Conservation (phyloP, 2,329 filamentous ascomycete species). For the Sporothrix brunneoviolacea region DNA sequence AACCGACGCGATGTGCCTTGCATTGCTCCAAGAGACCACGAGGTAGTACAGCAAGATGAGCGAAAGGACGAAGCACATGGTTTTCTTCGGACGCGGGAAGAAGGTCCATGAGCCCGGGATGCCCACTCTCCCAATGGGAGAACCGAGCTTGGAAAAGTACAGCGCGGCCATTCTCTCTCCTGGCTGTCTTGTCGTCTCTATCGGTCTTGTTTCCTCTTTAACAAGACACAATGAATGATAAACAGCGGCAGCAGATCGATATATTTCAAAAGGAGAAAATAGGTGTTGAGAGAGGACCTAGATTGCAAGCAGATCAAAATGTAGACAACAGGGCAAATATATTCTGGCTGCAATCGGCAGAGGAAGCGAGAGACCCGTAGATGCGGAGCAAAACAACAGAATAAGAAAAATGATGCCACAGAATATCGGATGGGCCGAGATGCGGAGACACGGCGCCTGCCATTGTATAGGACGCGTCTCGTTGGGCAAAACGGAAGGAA, state of each 20-base stretch:
- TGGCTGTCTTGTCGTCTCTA: no score
- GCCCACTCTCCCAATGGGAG: conserved; percentile 6
- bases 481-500: not conserved
- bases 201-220: no score
- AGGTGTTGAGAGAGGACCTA: no score
- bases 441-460: not conserved
- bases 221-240: no score
- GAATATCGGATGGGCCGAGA: not conserved
- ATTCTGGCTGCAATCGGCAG: no score
- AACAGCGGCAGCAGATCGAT: not conserved
- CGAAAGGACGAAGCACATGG: not conserved
- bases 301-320: no score
- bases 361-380: no score
- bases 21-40: not conserved
- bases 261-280: no score
- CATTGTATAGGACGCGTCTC: not conserved
- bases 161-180: not conserved
- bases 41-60: not conserved
- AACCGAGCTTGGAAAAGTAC: not conserved
- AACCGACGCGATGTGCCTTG: not conserved
- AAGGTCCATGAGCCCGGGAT: not conserved
- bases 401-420: not conserved
- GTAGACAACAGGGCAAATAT: no score
- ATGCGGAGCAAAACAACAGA: no score
- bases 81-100: conserved; percentile 2